A percentile compares a stretch with the other conserved stretches of the same genome.
Evolutionary conservation across 176 grass and related monocot species (phyloP).

Genomic region (Musa schizocarpa): DNA sequence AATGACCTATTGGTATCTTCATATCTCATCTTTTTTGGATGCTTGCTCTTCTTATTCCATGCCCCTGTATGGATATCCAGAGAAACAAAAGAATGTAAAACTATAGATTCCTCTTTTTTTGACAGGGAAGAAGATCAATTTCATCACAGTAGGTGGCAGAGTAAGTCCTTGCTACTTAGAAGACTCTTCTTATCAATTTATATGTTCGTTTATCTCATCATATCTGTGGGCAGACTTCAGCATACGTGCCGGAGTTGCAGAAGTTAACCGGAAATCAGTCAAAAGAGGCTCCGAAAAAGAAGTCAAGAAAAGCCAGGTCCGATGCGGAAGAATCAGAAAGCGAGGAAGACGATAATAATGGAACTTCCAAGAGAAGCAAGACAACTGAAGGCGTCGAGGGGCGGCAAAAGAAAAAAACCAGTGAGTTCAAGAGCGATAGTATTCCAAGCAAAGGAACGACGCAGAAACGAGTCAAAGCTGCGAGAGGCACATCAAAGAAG

Average conservation of each 20-base stretch:
- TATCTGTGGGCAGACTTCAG: slow-evolving; percentile 48
- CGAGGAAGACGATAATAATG: slow-evolving; percentile 7
- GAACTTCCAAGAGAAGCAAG: slow-evolving; percentile 33
- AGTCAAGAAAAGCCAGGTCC: slow-evolving; percentile 23
- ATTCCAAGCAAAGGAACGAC: background rate
- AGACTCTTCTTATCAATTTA: background rate
- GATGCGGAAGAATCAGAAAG: slow-evolving; percentile 23
- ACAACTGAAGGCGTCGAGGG: slow-evolving; percentile 8
- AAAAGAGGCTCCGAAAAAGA: slow-evolving; percentile 15
- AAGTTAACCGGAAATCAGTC: slow-evolving; percentile 41
- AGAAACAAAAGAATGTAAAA: too few relatives aligned
- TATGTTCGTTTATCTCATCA: slow-evolving; percentile 5
- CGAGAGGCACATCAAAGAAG: slow-evolving; percentile 24
- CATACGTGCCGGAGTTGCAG: slow-evolving; percentile 72
- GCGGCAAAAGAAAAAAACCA: background rate
- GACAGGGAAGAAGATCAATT: slow-evolving; percentile 90
- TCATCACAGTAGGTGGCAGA: slow-evolving; percentile 83
- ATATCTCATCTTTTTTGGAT: too few relatives aligned
- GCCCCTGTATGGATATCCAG: too few relatives aligned
- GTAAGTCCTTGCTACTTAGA: slow-evolving; percentile 32
- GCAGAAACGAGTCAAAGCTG: slow-evolving; percentile 2
- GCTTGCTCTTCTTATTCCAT: too few relatives aligned
- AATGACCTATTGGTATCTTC: too few relatives aligned
- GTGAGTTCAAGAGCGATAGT: background rate
- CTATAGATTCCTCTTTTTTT: background rate